Conservation (phyloP, 2,329 filamentous ascomycete species). For the Cladosporium sp. region DNA sequence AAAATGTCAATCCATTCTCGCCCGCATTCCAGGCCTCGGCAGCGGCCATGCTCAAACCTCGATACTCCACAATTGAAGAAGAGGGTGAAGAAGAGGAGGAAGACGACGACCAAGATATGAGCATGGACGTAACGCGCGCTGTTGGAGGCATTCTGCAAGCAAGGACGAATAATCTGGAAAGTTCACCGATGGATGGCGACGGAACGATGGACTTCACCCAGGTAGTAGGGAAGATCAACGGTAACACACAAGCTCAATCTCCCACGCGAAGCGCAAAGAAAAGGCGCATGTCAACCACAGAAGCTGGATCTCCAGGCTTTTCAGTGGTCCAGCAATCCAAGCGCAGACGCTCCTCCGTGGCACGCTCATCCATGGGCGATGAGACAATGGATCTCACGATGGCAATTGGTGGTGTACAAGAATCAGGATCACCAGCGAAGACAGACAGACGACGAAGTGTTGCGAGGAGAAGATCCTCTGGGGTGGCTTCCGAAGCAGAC, state of each 20-base stretch:
- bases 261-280: constrained; percentile 44
- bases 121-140: constrained; percentile 89
- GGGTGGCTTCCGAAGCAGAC: constrained; percentile 40
- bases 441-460: constrained; percentile 34
- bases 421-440: constrained; percentile 29
- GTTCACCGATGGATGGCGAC: constrained; percentile 45
- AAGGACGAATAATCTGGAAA: constrained; percentile 35
- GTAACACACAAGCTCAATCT: constrained; percentile 32
- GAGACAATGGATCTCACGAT: constrained; percentile 46
- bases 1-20: constrained; percentile 54
- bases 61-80: constrained; percentile 34
- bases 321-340: constrained; percentile 34
- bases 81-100: constrained; percentile 56
- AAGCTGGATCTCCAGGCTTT: constrained; percentile 37
- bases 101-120: constrained; percentile 66
- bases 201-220: constrained; percentile 60
- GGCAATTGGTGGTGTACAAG: constrained; percentile 40
- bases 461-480: constrained; percentile 41
- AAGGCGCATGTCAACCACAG: constrained; percentile 44
- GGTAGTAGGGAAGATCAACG: constrained; percentile 54
- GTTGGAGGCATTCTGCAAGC: constrained; percentile 74
- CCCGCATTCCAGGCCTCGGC: constrained; percentile 44
- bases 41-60: constrained; percentile 23
- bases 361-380: constrained; percentile 43
- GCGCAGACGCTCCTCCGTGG: constrained; percentile 41